Evolutionary conservation across 805 yeast genomes (phyloP).

Genomic region (Lipomyces yamadae): DNA sequence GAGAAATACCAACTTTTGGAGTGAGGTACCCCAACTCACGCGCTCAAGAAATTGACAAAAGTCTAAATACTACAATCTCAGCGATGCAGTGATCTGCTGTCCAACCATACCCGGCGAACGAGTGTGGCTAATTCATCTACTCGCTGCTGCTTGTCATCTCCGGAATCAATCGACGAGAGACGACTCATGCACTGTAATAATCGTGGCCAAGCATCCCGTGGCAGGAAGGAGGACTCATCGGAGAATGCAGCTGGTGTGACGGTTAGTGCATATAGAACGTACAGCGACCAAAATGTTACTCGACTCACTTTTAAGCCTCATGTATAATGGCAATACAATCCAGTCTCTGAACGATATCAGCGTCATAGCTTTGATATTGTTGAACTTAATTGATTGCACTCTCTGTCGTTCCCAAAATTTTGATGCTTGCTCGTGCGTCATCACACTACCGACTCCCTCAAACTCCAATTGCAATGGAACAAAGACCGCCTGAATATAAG

Average conservation of each 20-base stretch:
- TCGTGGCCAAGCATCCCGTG: constrained; percentile 42
- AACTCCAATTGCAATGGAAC: constrained; percentile 62
- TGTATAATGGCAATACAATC: constrained; percentile 44
- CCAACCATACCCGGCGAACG: neutral
- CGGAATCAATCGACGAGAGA: constrained; percentile 57
- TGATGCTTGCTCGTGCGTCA: constrained; percentile 47
- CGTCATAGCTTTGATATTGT: constrained; percentile 42
- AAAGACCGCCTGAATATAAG: constrained; percentile 64
- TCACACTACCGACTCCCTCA: constrained; percentile 51
- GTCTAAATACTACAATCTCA: neutral
- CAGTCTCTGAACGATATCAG: constrained; percentile 47
- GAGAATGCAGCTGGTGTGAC: constrained; percentile 7
- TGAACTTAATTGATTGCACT: constrained; percentile 34
- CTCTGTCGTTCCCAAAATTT: constrained; percentile 46
- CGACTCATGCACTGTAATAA: constrained; percentile 68
- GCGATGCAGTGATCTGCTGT: neutral
- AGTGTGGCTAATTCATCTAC: constrained; percentile 54
- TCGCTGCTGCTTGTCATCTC: constrained; percentile 61
- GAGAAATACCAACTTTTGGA: neutral
- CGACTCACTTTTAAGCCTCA: constrained; percentile 19
- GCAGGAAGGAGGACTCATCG: neutral
- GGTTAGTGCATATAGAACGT: neutral
- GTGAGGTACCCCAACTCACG: neutral
- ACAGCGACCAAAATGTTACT: neutral
- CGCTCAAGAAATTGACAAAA: neutral